Percentiles rank a stretch among this genome's conserved stretches.
phyloP scores from a whole-genome alignment of 176 grass and related monocot species.

The Triticum timopheevii region DNA sequence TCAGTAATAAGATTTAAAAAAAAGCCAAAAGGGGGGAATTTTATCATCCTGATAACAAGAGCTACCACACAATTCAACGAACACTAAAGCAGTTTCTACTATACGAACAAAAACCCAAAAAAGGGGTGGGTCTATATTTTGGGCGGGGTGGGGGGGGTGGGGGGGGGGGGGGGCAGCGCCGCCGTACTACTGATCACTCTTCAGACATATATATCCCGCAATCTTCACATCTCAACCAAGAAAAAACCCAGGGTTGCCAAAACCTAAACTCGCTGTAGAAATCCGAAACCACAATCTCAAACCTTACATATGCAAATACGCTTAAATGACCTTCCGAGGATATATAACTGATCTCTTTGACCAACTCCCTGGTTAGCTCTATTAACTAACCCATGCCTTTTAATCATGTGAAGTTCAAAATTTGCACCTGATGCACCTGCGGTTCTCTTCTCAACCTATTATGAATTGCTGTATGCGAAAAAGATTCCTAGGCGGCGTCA shows the following conservation, averaged over 20 bases:
- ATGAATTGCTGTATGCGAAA: slow-evolving; percentile 68
- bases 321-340: slow-evolving; percentile 48
- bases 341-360: slow-evolving; percentile 51
- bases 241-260: slow-evolving; percentile 44
- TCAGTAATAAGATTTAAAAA: slow-evolving; percentile 56
- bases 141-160: neutral
- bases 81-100: slow-evolving; percentile 52
- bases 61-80: slow-evolving; percentile 56
- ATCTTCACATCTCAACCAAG: slow-evolving; percentile 79
- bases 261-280: slow-evolving; percentile 59
- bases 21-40: neutral
- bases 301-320: slow-evolving; percentile 59
- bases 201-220: slow-evolving; percentile 72
- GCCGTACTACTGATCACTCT: slow-evolving; percentile 76
- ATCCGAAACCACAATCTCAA: slow-evolving; percentile 71
- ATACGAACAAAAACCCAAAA: slow-evolving; percentile 54
- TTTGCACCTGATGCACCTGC: slow-evolving; percentile 56
- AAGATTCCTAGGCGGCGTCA: slow-evolving; percentile 67
- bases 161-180: slow-evolving; percentile 20
- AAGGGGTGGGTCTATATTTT: slow-evolving; percentile 39
- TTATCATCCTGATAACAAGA: slow-evolving; percentile 49
- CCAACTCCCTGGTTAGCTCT: slow-evolving; percentile 73
- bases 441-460: slow-evolving; percentile 69
- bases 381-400: slow-evolving; percentile 68
- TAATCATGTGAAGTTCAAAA: slow-evolving; percentile 64